Evolutionary conservation across 2,329 filamentous ascomycete species (phyloP), one percentile per base, ranked within the genome.

Genomic region (Fusarium mundagurra): DNA sequence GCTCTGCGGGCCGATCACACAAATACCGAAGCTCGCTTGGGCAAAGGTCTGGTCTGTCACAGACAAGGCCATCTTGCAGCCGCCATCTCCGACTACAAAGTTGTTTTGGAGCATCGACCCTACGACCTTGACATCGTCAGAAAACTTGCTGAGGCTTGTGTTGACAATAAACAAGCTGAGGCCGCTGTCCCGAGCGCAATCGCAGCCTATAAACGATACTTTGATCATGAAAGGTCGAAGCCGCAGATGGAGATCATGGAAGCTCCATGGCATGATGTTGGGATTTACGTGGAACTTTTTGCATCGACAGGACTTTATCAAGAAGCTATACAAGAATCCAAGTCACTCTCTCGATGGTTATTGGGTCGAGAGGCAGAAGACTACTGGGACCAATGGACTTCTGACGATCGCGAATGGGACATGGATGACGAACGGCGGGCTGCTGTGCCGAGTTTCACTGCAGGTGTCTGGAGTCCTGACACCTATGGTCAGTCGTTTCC

Each of bases 351-450:
- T 29, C 88, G 97, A 64, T 98, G 95, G 94, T 86, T 98, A 62
- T 86, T 98, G 44, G 93, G 94, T 14, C 91, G 96, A 55, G 85
- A 87, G 41, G 85, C 88, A 9, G 95, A 99, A 80, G 82, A 79
- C 2, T 94, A 91, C 78, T 99, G 96, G 96, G 92, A 97, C 66
- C 80, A 87, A 14, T 87, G 88, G 73, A 85, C 88, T 36, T 86
- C 89, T 10, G 94, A 98, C 80, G 95, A 98, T 81, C 89, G 95
- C 64, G 96, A 99, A 83, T 99, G 95, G 90, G 96, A 99, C 80
- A 83, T 89, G 10, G 88, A 92, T 50, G 90, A 94, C 78, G 86
- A 88, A 27, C 92, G 96, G 69, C 91, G 95, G 65, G 81, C 85
- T 5, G 82, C 87, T 65, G 87, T 93, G 10, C 82, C 88, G 5